A percentile compares a stretch with the other conserved stretches of the same genome.
phyloP scores from a whole-genome alignment of 2,329 filamentous ascomycete genomes.

The Xylariomycetidae sp. region DNA sequence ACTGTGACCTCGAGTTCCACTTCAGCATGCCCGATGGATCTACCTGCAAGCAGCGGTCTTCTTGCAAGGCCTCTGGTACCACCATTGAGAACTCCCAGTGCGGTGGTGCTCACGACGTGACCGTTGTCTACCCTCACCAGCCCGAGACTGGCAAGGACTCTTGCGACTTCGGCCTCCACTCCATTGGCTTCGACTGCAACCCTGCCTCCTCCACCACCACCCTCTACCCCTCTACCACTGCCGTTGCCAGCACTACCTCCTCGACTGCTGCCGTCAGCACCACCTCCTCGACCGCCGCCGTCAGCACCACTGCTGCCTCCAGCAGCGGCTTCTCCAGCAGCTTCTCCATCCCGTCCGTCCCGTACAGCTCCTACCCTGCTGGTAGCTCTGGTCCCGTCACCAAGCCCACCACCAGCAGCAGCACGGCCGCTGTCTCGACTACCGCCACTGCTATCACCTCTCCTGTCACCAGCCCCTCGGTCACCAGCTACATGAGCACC shows the following conservation, averaged over 20 bases:
- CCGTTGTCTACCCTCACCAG: conserved; percentile 60
- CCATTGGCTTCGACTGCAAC: conserved; percentile 69
- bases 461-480: conserved; percentile 19
- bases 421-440: conserved; percentile 9
- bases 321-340: conserved; percentile 11
- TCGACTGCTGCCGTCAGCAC: conserved; percentile 13
- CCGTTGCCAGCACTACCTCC: conserved; percentile 17
- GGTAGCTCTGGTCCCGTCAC: conserved; percentile 9
- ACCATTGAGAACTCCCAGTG: conserved; percentile 80
- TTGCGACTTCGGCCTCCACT: conserved; percentile 69
- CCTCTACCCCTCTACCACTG: conserved; percentile 15
- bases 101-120: conserved; percentile 80
- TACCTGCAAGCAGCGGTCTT: conserved; percentile 69
- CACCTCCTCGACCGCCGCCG: conserved; percentile 12
- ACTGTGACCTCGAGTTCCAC: conserved; percentile 76
- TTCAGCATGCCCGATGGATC: conserved; percentile 81
- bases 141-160: conserved; percentile 47
- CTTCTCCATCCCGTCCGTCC: conserved; percentile 7
- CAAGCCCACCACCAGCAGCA: conserved; percentile 10
- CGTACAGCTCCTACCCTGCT: conserved; percentile 3
- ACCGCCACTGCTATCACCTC: conserved; percentile 10
- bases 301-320: background rate
- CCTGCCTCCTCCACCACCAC: conserved; percentile 27
- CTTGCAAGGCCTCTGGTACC: conserved; percentile 62
- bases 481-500: conserved; percentile 37